Evolutionary conservation across 495 filamentous ascomycete genomes (phyloP), one percentile per base, ranked within the genome.

Genomic region (Penicillium argentinense): DNA sequence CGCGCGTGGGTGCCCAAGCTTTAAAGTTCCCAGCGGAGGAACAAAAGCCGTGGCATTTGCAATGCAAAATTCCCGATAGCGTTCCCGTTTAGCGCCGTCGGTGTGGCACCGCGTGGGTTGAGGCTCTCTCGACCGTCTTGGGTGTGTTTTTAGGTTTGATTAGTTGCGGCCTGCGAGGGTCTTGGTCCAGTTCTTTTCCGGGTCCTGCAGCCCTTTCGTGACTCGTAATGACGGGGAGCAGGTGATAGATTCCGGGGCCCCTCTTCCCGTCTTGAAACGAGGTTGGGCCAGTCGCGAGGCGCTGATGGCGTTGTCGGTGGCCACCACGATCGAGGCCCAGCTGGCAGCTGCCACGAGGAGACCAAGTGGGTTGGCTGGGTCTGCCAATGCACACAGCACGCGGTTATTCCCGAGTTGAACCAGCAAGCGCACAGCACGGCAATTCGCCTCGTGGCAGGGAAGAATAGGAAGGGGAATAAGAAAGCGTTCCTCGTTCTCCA

Each of bases 251-350:
- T 53, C 47, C 47, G 45, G 29, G 11, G 23, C 11, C 33, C 36
- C 33, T 7, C 21, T 9, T 42, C 38, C 37, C 32, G 21, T 41
- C 32, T 30, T 26, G 36, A 43, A 39, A 39, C 32, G 25, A 49
- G 41, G 25, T 18, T 33, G 13, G 19, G 32, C 44, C 30, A 43
- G 27, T 16, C 47, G 33, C 36, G 44, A 49, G 28, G 42, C 32
- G 45, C 41, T 41, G 51, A 49, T 51, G 47, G 34, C 16, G 12
- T 14, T n/a, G 56, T 56, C 52, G 56, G 47, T 50, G 47, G 45
- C 21, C 41, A 53, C 25, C 42, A 40, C 34, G 39, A 54, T 54
- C 57, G 47, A 57, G 45, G 29, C 57, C 57, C 32, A 37, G n/a
- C 16, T 13, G 30, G 11, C 17, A 8, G 5, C 11, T 26, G 25